These are phyloP conservation scores for Salix arbutifolia DNA, from an alignment of 345 rosid genomes.

Conservation along the genomic window DNA sequence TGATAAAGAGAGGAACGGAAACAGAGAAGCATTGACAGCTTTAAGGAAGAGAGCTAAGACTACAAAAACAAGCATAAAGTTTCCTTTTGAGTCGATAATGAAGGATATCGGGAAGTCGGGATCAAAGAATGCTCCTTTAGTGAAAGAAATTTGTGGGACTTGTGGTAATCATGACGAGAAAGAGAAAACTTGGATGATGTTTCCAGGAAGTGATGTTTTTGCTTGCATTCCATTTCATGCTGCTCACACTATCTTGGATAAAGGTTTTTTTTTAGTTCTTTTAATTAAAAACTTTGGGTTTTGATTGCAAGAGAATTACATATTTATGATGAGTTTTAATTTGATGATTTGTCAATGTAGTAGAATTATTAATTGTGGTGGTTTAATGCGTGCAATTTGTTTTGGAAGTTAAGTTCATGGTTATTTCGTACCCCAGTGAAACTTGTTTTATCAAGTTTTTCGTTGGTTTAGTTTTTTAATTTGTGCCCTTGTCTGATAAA, in stretches of 20 bases:
- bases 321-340: neutral
- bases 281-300: neutral
- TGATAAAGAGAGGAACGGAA: constrained; percentile 68
- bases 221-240: constrained; percentile 72
- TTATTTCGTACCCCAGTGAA: neutral
- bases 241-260: constrained; percentile 69
- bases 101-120: constrained; percentile 46
- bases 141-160: constrained; percentile 70
- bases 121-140: constrained; percentile 40
- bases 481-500: neutral
- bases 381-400: neutral
- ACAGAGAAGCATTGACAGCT: constrained; percentile 74
- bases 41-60: constrained; percentile 73
- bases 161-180: constrained; percentile 68
- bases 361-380: neutral
- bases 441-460: neutral
- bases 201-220: constrained; percentile 73
- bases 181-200: constrained; percentile 79
- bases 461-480: neutral
- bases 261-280: constrained; percentile 35
- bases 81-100: constrained; percentile 76
- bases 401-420: neutral
- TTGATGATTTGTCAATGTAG: neutral
- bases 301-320: neutral
- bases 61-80: constrained; percentile 57